A percentile compares a stretch with the other conserved stretches of the same genome.
Evolutionary conservation across 306 rosid genomes (phyloP).

Genomic region (Corylus americana): DNA sequence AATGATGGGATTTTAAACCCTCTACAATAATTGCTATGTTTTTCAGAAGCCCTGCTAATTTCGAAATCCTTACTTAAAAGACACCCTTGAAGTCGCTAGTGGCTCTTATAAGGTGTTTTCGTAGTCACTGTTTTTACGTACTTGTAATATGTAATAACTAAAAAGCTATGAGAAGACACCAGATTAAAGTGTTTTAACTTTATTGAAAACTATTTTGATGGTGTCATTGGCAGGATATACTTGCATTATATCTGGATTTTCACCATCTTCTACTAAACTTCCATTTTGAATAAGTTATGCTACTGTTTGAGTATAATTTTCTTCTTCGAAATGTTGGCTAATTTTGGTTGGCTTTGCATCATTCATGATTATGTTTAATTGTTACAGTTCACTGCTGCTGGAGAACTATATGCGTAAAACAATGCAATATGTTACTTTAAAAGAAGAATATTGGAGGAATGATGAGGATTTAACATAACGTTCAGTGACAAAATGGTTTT

Average conservation of each 20-base stretch:
- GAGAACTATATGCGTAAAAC: background rate
- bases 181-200: background rate
- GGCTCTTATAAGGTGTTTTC: background rate
- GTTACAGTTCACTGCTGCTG: constrained; percentile 9
- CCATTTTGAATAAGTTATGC: background rate
- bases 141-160: background rate
- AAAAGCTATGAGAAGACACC: background rate
- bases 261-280: background rate
- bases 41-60: background rate
- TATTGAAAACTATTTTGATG: background rate
- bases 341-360: background rate
- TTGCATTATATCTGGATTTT: background rate
- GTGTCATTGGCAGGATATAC: background rate
- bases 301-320: background rate
- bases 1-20: background rate
- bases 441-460: constrained; percentile 7
- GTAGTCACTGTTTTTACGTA: background rate
- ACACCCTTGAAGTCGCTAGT: background rate
- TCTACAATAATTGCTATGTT: background rate
- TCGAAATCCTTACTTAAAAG: background rate
- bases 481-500: constrained; percentile 4
- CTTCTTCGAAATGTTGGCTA: background rate
- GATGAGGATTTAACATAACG: constrained; percentile 8
- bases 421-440: background rate
- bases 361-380: constrained; percentile 8